Percentiles rank a stretch among this genome's conserved stretches.
Evolutionary conservation across 306 rosid genomes (phyloP).

Genomic region (Corylus heterophylla): DNA sequence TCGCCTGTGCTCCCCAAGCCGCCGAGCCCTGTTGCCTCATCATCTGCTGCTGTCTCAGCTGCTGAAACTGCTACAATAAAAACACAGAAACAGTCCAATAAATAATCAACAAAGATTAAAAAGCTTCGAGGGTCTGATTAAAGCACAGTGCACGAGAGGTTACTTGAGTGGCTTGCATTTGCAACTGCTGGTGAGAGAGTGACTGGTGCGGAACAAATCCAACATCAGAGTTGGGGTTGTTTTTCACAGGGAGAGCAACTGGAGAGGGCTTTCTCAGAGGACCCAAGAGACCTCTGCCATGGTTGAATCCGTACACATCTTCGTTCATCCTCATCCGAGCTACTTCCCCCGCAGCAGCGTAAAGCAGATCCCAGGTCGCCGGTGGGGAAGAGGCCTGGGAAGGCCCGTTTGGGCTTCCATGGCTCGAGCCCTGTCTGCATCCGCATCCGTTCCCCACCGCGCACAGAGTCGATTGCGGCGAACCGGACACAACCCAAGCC

Average conservation of each 20-base stretch:
- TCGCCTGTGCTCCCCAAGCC: slow-evolving; percentile 32
- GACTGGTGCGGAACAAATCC: slow-evolving; percentile 33
- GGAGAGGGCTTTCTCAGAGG: slow-evolving; percentile 40
- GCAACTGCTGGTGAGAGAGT: slow-evolving; percentile 55
- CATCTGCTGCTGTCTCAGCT: slow-evolving; percentile 54
- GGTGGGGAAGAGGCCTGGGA: slow-evolving; percentile 30
- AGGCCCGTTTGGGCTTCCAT: slow-evolving; percentile 54
- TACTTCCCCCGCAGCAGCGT: slow-evolving; percentile 68
- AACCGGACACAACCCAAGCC: slow-evolving; percentile 35
- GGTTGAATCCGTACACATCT: slow-evolving; percentile 22
- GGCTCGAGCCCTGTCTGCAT: slow-evolving; percentile 49
- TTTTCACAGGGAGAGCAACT: slow-evolving; percentile 22
- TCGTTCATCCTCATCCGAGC: slow-evolving; percentile 57
- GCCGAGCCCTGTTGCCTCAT: slow-evolving; percentile 43
- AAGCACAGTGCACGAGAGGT: background rate
- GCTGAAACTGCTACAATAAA: slow-evolving; percentile 38
- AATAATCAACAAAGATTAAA: background rate
- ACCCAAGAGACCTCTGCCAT: slow-evolving; percentile 23
- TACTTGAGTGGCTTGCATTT: slow-evolving; percentile 56
- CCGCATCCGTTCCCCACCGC: slow-evolving; percentile 46
- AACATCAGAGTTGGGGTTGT: slow-evolving; percentile 24
- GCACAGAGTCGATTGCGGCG: slow-evolving; percentile 74
- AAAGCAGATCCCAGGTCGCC: slow-evolving; percentile 66
- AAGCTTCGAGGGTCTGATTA: too few relatives aligned
- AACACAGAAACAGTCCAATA: background rate